Base-by-base conservation (phyloP, 2,329 filamentous ascomycete species). In the Ambrosiella beaveri region DNA sequence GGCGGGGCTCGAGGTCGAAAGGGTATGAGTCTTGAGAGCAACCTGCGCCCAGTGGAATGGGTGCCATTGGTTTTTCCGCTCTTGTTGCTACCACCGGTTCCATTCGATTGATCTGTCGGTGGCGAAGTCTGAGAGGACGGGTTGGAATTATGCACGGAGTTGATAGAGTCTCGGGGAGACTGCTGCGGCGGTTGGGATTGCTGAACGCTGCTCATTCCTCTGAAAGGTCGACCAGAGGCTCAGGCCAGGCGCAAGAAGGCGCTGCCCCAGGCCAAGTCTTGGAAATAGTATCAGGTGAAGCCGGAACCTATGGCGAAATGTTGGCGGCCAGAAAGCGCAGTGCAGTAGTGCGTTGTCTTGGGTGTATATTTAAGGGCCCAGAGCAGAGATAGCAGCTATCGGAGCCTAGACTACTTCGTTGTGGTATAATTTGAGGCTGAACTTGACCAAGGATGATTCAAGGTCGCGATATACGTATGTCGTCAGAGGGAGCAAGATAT, bases 1-100 rank as follows among this genome's bases (percentile, higher is more conserved):
- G 88, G 75, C 68, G 85, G 81, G 65, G 86, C 83, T 59, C 70
- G 73, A 54, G 75, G 73, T 9, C 77, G 69, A 45, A 71, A 68
- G 59, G 76, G 75, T 52, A 77, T 70, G 62, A 80, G 69, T 57
- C 77, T 75, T 62, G 77, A 78, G 64, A 80, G 70, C 62, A 81
- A 71, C 51, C 57, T 60, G 51, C 59, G 55, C 36, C 55, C 36
- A 27, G 55, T 50, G 12, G 54, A 49, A 36, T 2, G n/a, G 15
- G 35, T 17, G 37, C 47, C 45, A 36, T 37, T 50, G 15, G 55
- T 27, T n/a, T 49, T 55, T 12, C 37, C 44, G 36, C 9, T 50
- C 9, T 47, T 27, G n/a, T 44, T 60, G 11, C 44, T 27, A 27
- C 13, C n/a, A 19, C 17, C 37, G 36, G 40, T 39, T 13, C 36